Conservation (phyloP, 257 asterid genomes). For the Agastache rugosa region DNA sequence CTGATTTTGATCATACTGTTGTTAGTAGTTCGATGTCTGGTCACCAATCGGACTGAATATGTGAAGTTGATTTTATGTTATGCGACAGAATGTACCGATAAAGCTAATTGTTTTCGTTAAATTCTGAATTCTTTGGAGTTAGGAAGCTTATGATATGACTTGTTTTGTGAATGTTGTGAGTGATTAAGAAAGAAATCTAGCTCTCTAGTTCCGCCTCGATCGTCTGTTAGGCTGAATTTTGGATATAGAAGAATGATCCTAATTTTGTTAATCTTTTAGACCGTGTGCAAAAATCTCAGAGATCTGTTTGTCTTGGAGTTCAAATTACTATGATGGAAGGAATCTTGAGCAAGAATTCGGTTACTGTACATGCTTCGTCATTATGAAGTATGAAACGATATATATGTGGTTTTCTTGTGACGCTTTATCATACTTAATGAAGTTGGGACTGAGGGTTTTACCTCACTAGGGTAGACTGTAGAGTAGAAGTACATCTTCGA, state of each 20-base stretch:
- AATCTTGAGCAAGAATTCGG: background rate
- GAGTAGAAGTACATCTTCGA: no score
- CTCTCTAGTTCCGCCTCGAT: background rate
- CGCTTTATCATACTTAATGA: background rate
- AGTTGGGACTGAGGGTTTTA: constrained; percentile 3
- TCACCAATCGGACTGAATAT: background rate
- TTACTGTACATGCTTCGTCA: background rate
- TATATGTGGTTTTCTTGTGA: background rate
- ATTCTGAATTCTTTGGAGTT: background rate
- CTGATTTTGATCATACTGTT: background rate
- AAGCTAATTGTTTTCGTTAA: background rate
- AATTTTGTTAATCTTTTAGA: background rate
- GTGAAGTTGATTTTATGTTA: background rate
- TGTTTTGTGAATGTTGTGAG: background rate
- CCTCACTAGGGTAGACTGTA: background rate
- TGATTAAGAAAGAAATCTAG: background rate
- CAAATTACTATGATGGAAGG: no score
- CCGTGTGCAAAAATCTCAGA: background rate
- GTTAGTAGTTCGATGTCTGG: constrained; percentile 2
- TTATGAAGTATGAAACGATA: background rate
- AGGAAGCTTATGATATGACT: background rate
- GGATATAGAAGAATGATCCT: background rate
- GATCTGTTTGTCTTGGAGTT: background rate
- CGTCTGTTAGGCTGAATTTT: background rate
- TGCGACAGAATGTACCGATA: background rate